These are phyloP conservation scores for Xylaria longipes DNA, from an alignment of 495 filamentous ascomycete genomes.

Conservation along the genomic window DNA sequence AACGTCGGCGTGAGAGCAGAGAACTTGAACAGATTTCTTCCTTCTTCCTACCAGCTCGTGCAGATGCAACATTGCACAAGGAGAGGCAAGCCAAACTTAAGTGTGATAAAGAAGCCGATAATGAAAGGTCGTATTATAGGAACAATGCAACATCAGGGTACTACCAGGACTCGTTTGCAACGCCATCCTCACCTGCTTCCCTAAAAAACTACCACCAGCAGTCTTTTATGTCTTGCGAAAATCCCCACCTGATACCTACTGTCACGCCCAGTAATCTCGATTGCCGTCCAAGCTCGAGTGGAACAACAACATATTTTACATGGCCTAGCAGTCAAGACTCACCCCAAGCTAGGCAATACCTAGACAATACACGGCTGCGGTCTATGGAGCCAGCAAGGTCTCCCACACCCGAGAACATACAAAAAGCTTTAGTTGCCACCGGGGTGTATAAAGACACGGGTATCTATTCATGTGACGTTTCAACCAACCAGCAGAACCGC, in stretches of 20 bases:
- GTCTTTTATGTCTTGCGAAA: background rate
- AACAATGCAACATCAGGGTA: background rate
- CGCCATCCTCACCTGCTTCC: slow-evolving; percentile 6
- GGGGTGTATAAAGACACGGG: slow-evolving; percentile 34
- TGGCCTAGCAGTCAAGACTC: slow-evolving; percentile 41
- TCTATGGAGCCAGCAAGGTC: slow-evolving; percentile 24
- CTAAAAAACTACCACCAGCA: background rate
- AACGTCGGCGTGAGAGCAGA: slow-evolving; percentile 39
- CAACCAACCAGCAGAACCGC: background rate
- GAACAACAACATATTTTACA: slow-evolving; percentile 40
- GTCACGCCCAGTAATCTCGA: background rate
- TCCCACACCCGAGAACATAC: slow-evolving; percentile 31
- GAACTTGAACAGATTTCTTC: slow-evolving; percentile 49
- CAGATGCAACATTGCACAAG: slow-evolving; percentile 9
- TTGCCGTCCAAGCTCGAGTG: slow-evolving; percentile 17
- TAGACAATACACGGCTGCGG: slow-evolving; percentile 1
- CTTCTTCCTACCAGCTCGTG: slow-evolving; percentile 44
- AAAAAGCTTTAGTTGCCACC: slow-evolving; percentile 32
- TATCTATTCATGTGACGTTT: slow-evolving; percentile 27
- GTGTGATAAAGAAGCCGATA: background rate
- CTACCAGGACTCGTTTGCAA: slow-evolving; percentile 13
- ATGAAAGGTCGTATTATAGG: background rate
- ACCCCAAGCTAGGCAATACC: slow-evolving; percentile 8
- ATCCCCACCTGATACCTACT: background rate
- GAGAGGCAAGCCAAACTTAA: background rate